Conservation (phyloP, 2,329 filamentous ascomycete species). For the Cercospora canescens region DNA sequence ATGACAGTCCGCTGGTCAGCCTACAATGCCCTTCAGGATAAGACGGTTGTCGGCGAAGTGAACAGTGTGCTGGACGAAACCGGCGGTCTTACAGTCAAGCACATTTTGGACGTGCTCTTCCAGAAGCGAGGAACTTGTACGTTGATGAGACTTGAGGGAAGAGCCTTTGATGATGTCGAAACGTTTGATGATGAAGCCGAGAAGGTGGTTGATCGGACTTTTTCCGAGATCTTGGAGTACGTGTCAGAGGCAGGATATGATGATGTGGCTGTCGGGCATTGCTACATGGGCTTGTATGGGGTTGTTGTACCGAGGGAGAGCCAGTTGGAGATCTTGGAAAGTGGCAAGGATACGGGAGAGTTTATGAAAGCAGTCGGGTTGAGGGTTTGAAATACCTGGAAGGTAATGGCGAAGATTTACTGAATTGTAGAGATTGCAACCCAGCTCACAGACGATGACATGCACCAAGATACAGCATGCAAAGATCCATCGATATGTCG, state of each 20-base stretch:
- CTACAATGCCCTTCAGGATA: not conserved
- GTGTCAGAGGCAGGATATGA: not conserved
- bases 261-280: not conserved
- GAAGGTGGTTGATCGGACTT: not conserved
- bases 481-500: too few relatives aligned
- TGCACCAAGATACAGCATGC: too few relatives aligned
- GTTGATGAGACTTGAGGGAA: too few relatives aligned
- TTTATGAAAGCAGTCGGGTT: not conserved
- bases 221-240: not conserved
- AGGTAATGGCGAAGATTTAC: too few relatives aligned
- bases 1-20: not conserved
- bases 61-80: not conserved
- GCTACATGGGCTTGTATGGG: not conserved
- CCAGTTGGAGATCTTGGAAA: not conserved
- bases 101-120: not conserved
- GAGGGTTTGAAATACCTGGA: not conserved
- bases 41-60: not conserved
- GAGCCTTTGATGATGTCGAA: too few relatives aligned
- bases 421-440: too few relatives aligned
- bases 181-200: too few relatives aligned
- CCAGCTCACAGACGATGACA: too few relatives aligned
- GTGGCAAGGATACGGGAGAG: not conserved
- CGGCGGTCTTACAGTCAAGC: not conserved
- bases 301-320: not conserved
- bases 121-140: not conserved